phyloP scores from a whole-genome alignment of 1,139 yeast genomes.

The Kodamaea suecica region DNA sequence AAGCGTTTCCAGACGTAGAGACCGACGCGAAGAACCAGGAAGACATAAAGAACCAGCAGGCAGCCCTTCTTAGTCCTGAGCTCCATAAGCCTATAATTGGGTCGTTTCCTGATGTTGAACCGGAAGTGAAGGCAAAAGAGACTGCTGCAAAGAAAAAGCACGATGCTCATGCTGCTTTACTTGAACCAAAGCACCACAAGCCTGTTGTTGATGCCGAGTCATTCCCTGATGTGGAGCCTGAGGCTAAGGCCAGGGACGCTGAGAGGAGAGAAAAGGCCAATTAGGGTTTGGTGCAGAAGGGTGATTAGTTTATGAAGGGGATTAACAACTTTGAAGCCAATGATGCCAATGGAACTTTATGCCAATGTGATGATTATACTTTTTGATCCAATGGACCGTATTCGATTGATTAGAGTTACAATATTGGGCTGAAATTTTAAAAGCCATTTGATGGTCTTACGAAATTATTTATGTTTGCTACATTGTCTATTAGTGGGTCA shows the following conservation, averaged over 20 bases:
- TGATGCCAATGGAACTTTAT: no score
- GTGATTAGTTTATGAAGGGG: no score
- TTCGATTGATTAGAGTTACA: no score
- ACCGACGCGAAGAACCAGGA: slow-evolving; percentile 13
- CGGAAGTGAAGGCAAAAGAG: slow-evolving; percentile 19
- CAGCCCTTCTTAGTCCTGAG: slow-evolving; percentile 30
- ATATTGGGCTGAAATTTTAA: no score
- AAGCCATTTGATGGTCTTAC: no score
- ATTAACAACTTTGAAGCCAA: no score
- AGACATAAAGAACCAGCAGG: slow-evolving; percentile 6
- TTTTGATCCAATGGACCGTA: no score
- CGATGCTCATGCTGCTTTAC: slow-evolving; percentile 30
- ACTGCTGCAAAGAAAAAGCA: not conserved
- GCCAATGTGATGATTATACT: no score
- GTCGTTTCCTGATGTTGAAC: slow-evolving; percentile 23
- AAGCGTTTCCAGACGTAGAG: slow-evolving; percentile 16
- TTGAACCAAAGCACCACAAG: slow-evolving; percentile 28
- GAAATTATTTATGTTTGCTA: no score
- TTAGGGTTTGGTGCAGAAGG: no score
- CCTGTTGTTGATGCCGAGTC: slow-evolving; percentile 15
- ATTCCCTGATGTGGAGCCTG: slow-evolving; percentile 26
- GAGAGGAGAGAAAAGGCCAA: not conserved
- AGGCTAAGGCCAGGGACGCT: slow-evolving; percentile 17
- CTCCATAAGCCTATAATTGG: slow-evolving; percentile 18
- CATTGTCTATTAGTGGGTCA: no score